Conservation (phyloP, 495 filamentous ascomycete species). For the Aspergillus bridgeri region DNA sequence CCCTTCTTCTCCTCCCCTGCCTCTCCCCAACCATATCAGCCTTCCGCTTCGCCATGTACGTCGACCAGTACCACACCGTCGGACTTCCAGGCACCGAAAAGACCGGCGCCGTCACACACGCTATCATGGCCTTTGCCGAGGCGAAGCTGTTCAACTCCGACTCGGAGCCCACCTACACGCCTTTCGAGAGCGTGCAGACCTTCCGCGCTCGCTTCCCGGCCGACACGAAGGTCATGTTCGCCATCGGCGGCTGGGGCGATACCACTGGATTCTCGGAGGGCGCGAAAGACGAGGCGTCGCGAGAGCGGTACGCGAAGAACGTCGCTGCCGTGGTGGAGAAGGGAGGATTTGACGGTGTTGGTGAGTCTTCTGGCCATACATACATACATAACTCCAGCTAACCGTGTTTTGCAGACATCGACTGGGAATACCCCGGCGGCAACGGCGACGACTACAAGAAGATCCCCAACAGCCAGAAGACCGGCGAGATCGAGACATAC, state of each 20-base stretch:
- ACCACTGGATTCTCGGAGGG: slow-evolving; percentile 57
- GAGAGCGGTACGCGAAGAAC: slow-evolving; percentile 60
- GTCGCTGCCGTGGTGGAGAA: slow-evolving; percentile 58
- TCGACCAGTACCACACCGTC: slow-evolving; percentile 36
- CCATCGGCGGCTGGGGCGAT: slow-evolving; percentile 75
- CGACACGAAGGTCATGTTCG: slow-evolving; percentile 62
- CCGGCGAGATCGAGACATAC: slow-evolving; percentile 62
- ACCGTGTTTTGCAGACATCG: slow-evolving; percentile 67
- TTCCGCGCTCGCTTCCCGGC: slow-evolving; percentile 56
- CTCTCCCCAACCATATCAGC: slow-evolving; percentile 29
- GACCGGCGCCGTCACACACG: slow-evolving; percentile 46
- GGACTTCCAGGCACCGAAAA: slow-evolving; percentile 25
- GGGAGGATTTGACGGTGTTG: slow-evolving; percentile 60
- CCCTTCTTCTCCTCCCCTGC: slow-evolving; percentile 34
- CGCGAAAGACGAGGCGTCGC: slow-evolving; percentile 49
- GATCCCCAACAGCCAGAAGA: slow-evolving; percentile 57
- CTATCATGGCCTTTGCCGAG: slow-evolving; percentile 65
- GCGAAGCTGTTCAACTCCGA: slow-evolving; percentile 57
- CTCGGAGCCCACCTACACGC: slow-evolving; percentile 43
- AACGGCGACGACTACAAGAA: slow-evolving; percentile 75
- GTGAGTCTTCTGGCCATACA: slow-evolving; percentile 16
- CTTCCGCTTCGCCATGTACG: slow-evolving; percentile 38
- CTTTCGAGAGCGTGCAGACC: slow-evolving; percentile 56
- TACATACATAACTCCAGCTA: no score
- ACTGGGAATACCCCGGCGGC: slow-evolving; percentile 81